Base-by-base conservation (phyloP, 805 yeast species). In the Tetrapisispora taiwanensis region DNA sequence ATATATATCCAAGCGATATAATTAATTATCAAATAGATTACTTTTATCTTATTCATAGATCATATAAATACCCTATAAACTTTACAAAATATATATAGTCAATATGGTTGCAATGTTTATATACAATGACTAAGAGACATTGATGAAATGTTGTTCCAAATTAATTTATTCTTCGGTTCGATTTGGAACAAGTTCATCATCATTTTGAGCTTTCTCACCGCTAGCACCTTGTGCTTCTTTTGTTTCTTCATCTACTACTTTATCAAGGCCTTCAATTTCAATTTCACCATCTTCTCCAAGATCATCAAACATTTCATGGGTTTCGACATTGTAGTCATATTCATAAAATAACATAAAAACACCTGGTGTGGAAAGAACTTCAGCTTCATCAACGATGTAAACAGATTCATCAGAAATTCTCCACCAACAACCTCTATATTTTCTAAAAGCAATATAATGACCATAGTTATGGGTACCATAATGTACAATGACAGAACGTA, bases 401-500 rank as follows among this genome's bases (percentile, higher is more conserved):
- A 89, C 95, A 3, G 80, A 78, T 58, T 88, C 95, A 63, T 92
- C 98, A 53, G 92, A 82, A 17, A 89, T 81, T 59, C 95, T 76
- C 95, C 96, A 89, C 98, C 98, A 90, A 10, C 78, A 72, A 2
- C 89, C 92, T 52, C 95, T 75, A 46, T 68, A 74, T 55, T 78
- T 81, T 56, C 97, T 77, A 66, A 76, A 90, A 35, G 94, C 87
- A 48, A 90, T 84, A 59, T 90, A 90, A 63, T 90, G 98, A n/a
- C 98, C 98, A 60, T 87, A 92, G 55, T 90, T 88, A 55, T 92
- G 97, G 1, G 95, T 84, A 40, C 98, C 98, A 60, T 82, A 89
- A 63, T 90, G 98, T 1, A 90, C 80, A 37, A 90, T 84, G 1
- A 85, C 92, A 0, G 96, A 85, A 57, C 84, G 84, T 48, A 90